phyloP scores from a whole-genome alignment of 768 basidiomycete species.

The Naganishia antarctica region DNA sequence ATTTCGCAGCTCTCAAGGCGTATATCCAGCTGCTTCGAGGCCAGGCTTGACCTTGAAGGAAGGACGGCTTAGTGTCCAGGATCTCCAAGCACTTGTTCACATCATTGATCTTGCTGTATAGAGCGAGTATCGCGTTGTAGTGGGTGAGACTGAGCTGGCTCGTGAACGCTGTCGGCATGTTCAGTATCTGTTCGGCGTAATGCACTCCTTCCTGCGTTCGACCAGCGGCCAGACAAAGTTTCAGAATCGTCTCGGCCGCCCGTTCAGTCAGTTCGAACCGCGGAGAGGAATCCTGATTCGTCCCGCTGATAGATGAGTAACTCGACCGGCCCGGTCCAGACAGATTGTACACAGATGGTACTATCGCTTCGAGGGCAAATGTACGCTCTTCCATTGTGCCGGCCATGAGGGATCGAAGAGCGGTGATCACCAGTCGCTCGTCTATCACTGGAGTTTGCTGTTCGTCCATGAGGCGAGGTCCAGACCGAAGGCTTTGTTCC shows the following conservation, averaged over 20 bases:
- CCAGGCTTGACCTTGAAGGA: slow-evolving; percentile 30
- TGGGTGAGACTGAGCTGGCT: slow-evolving; percentile 4
- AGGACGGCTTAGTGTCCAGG: slow-evolving; percentile 28
- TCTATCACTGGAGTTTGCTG: slow-evolving; percentile 25
- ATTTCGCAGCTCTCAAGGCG: slow-evolving; percentile 34
- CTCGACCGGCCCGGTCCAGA: slow-evolving; percentile 28
- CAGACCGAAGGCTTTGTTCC: not conserved
- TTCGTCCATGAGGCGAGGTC: not conserved
- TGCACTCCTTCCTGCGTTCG: slow-evolving; percentile 32
- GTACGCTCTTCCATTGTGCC: slow-evolving; percentile 28
- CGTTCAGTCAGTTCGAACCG: slow-evolving; percentile 29
- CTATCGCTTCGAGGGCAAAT: slow-evolving; percentile 30
- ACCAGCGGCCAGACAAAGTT: slow-evolving; percentile 24
- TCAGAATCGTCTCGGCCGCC: slow-evolving; percentile 35
- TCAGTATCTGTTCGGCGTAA: slow-evolving; percentile 34
- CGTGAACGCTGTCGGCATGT: slow-evolving; percentile 13
- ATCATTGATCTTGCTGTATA: slow-evolving; percentile 34
- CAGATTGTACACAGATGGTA: slow-evolving; percentile 28
- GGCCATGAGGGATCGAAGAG: slow-evolving; percentile 22
- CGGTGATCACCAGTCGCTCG: slow-evolving; percentile 26
- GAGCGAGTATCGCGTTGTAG: slow-evolving; percentile 27
- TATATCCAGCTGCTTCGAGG: slow-evolving; percentile 29
- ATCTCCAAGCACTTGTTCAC: slow-evolving; percentile 29
- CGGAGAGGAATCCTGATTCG: not conserved
- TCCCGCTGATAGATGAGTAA: not conserved